Base-by-base conservation (phyloP, 106 monocot species). In the Phalaenopsis equestris region DNA sequence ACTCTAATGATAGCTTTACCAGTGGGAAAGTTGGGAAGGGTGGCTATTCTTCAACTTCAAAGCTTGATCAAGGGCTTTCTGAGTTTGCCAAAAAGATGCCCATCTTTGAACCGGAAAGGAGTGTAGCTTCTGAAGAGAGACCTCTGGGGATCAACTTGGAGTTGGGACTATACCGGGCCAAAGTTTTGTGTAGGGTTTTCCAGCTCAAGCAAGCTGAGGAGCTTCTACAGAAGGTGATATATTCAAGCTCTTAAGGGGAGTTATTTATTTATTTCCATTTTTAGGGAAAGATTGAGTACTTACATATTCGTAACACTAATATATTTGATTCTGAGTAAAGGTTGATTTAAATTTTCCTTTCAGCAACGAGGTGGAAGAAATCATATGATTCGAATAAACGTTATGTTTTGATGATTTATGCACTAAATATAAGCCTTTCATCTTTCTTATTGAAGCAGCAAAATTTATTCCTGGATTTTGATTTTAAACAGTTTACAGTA, bases 81-180 rank as follows among this genome's bases (percentile, higher is more conserved):
- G 87, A 87, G 81, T 81, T 99, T 52, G 98, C 94, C 23, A 92
- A 93, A 90, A 99, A 86, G 86, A 86, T 99, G 79, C 88, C 90
- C n/a, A 84, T 94, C 16, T 99, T 99, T 81, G 94, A 92, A 82
- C 94, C 98, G n/a, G 87, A 87, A 76, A 84, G 90, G 48, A 86
- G 84, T 38, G 80, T 30, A 8, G 84, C 76, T 3, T 81, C 89
- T 2, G 86, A 81, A 65, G 81, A 90, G 82, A 87, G 73, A 77
- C 98, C 98, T 39, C 84, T 99, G 14, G 77, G 74, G 15, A 88
- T 99, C 77, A 99, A 99, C 67, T 75, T 94, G 76, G 98, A 99
- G 88, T 82, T 99, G 67, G 86, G 86, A 70, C 70, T 99, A 16
- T 99, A 94, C 79, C 86, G 91, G 24, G 98, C 94, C 2, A 99